Evolutionary conservation across 1,284 basidiomycete species (phyloP), one percentile per base, ranked within the genome.

Genomic region (Anthracocystis panici-leucophaei): DNA sequence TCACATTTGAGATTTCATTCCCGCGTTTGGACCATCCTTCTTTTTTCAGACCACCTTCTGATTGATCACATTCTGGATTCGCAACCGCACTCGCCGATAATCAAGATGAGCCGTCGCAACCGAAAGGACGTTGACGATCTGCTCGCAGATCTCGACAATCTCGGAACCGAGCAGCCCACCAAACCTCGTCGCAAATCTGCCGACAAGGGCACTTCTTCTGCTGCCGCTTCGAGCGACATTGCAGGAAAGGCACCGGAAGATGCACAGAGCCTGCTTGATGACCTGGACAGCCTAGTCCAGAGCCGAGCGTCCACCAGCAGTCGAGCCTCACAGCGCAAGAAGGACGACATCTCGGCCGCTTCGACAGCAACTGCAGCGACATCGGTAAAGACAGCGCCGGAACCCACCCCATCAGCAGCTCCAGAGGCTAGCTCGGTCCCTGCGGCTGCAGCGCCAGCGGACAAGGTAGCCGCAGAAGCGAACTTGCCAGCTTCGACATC

Each of bases 401-500:
- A 35, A 11, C 46, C 50, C 14, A 21, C 45, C 25, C 23, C 55
- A 14, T 45, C 41, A 29, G 25, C 41, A 45, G 46, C 38, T n/a
- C 23, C 48, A 14, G 21, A 38, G 16, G 33, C 51, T 38, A 16
- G 11, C 35, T 38, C 14, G 2, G 49, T 21, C 51, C 7, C 58
- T 18, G 51, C 38, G 8, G 27, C 49, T 27, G 49, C 49, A 14
- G 29, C 23, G 12, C 14, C 46, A 1, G 29, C 55, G n/a, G 45
- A 66, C 14, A 40, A 56, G 5, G 65, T 86, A 35, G 91, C 89
- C 1, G 46, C 49, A 10, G 54, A 62, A 10, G 2, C 60, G 16
- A 46, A 3, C 14, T 11, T 57, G 40, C 40, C 60, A 2, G 91
- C 87, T 0, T 91, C 92, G 3, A 89, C 92, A 0, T 88, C 89